Base-by-base conservation (phyloP, 805 yeast species). In the Peterozyma toletana region DNA sequence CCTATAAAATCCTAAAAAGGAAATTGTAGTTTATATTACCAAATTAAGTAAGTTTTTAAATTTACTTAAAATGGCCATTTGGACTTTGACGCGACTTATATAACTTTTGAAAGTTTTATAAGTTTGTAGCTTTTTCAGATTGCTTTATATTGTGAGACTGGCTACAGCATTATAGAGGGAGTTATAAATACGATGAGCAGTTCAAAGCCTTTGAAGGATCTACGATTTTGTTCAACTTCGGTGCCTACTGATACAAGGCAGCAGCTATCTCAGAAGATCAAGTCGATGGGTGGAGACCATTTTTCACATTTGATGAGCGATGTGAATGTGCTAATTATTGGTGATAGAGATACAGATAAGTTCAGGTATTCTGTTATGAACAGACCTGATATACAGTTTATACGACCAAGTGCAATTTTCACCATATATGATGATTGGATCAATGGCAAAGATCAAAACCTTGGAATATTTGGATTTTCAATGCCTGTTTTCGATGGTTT, bases 261-360 rank as follows among this genome's bases (percentile, higher is more conserved):
- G 18, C 69, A 64, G 13, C 53, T 80, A 27, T 66, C 71, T 2
- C 56, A 61, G 9, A 71, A 71, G 53, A 69, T 83, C 45, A 56
- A 62, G 27, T 63, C 70, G 9, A 66, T 83, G 57, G 91, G 90
- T 7, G 90, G 89, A 1, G 54, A 52, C 9, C 75, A 70, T 50
- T 68, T 71, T 46, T 68, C 69, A 36, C 82, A 82, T 53, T 59
- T 83, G 50, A 77, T 81, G 66, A 73, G 78, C 39, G 80, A 78
- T 55, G 81, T 77, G 2, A 70, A 73, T 42, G 74, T 75, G 35
- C 59, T 84, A 21, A 67, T 84, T 5, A 80, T 82, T 30, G 88
- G 87, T 1, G 69, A 68, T 35, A 62, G 74, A 29, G 62, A 68
- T 44, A 77, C 84, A 0, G 80, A 75, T 27, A 80, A 80, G 55